phyloP scores from a whole-genome alignment of 2,329 filamentous ascomycete species.

The Alternaria ethzedia region DNA sequence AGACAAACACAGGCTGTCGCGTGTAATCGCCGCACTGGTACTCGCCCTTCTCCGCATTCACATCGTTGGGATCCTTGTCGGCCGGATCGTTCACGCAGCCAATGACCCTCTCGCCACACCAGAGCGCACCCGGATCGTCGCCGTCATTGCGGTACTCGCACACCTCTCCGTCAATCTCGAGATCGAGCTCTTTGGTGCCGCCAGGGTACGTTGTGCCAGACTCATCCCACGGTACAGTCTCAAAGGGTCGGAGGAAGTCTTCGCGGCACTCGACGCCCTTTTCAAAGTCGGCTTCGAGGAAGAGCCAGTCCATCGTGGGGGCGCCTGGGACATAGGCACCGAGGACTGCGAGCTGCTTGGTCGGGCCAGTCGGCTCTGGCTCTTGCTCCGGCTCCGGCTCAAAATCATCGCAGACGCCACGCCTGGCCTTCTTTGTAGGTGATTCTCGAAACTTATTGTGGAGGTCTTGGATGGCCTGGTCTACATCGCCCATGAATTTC shows the following conservation, averaged over 20 bases:
- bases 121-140: neutral
- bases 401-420: neutral
- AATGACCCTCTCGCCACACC: neutral
- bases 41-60: slow-evolving; percentile 7
- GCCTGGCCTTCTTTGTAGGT: neutral
- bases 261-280: neutral
- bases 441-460: neutral
- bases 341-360: neutral
- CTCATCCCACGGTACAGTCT: neutral
- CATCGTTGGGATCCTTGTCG: neutral
- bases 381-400: neutral
- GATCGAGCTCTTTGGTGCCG: neutral
- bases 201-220: neutral
- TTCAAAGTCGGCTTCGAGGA: neutral
- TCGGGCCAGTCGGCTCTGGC: neutral
- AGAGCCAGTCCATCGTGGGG: neutral
- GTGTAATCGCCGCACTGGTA: slow-evolving; percentile 11
- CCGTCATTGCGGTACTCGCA: neutral
- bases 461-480: neutral
- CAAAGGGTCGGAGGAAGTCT: neutral
- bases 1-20: slow-evolving; percentile 8
- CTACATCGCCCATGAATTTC: neutral
- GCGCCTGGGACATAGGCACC: neutral
- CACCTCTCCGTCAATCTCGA: neutral
- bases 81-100: neutral